phyloP scores from a whole-genome alignment of 306 rosid genomes.

The Medicago truncatula region MtrunA17r5.0-ANR NC_053043.1:8443501-8444000 shows the following conservation, averaged over 20 bases:
- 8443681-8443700: not conserved
- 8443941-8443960: not conserved
- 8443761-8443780: slow-evolving; percentile 38
- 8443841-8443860: slow-evolving; percentile 37
- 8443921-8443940: not conserved
- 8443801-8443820: slow-evolving; percentile 28
- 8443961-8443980: not conserved
- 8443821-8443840: not conserved
- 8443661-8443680: too few species aligned
- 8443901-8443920: not conserved
- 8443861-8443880: not conserved
- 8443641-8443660: not conserved
- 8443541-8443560: slow-evolving; percentile 25
- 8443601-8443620: slow-evolving; percentile 44
- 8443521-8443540: slow-evolving; percentile 29
- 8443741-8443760: slow-evolving; percentile 47
- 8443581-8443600: not conserved
- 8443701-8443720: not conserved
- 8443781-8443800: slow-evolving; percentile 47
- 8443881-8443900: not conserved
- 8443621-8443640: slow-evolving; percentile 39
- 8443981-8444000: not conserved
- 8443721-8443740: not conserved
- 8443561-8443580: slow-evolving; percentile 10
- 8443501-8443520: slow-evolving; percentile 8